Conservation (phyloP, 2,329 filamentous ascomycete genomes). For the Aspergillus hortae region DNA sequence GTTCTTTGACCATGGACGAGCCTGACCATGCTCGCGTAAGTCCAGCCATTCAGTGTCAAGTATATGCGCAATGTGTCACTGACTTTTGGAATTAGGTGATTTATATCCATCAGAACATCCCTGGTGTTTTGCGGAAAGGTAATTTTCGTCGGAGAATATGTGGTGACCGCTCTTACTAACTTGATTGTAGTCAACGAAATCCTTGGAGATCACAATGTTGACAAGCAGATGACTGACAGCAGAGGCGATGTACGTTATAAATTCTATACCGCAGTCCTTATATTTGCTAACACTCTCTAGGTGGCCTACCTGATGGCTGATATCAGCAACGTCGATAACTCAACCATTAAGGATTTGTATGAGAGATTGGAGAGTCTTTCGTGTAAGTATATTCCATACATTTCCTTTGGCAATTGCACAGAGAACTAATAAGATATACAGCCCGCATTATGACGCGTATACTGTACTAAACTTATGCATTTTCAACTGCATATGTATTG, state of each 20-base stretch:
- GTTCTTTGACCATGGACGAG: slow-evolving; percentile 86
- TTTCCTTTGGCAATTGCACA: background rate
- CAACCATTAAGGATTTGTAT: slow-evolving; percentile 81
- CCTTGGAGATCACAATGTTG: slow-evolving; percentile 91
- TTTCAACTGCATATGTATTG: too few species aligned
- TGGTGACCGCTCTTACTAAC: slow-evolving; percentile 14
- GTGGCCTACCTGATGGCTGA: slow-evolving; percentile 97
- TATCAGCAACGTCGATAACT: slow-evolving; percentile 77
- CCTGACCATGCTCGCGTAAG: slow-evolving; percentile 77
- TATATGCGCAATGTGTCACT: background rate
- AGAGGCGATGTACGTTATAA: slow-evolving; percentile 68
- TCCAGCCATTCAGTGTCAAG: slow-evolving; percentile 4
- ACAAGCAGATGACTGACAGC: slow-evolving; percentile 97
- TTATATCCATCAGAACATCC: slow-evolving; percentile 95
- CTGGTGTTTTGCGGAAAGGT: slow-evolving; percentile 86
- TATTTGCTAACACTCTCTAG: slow-evolving; percentile 33
- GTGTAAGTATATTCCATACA: slow-evolving; percentile 56
- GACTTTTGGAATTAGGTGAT: slow-evolving; percentile 59
- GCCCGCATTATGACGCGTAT: slow-evolving; percentile 47
- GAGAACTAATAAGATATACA: slow-evolving; percentile 14
- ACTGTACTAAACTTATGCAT: slow-evolving; percentile 31
- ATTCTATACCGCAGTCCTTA: too few species aligned
- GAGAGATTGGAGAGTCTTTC: slow-evolving; percentile 75
- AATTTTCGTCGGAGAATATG: slow-evolving; percentile 16
- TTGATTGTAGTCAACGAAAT: slow-evolving; percentile 75